Conservation (phyloP, 2,329 filamentous ascomycete species). For the Trichoderma guizhouense region DNA sequence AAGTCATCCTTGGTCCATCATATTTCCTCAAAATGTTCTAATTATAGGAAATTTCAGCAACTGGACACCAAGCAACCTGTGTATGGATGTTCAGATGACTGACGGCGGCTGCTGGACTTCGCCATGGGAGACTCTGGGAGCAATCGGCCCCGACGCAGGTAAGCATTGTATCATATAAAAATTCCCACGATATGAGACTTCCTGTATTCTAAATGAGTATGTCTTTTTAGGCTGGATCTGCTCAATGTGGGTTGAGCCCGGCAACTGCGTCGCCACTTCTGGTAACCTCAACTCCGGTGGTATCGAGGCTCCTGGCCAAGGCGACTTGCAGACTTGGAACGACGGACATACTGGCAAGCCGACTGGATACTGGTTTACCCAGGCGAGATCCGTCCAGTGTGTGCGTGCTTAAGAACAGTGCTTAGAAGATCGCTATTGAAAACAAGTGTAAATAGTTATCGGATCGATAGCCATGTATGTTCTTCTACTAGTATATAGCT, state of each 20-base stretch:
- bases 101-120: background rate
- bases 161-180: background rate
- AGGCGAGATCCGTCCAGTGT: background rate
- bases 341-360: background rate
- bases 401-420: background rate
- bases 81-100: background rate
- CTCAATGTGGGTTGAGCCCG: constrained; percentile 5
- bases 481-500: background rate
- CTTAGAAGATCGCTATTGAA: background rate
- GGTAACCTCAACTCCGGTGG: constrained; percentile 3
- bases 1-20: background rate
- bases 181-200: background rate
- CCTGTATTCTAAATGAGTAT: background rate
- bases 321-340: background rate
- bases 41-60: background rate
- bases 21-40: background rate
- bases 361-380: background rate
- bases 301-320: background rate
- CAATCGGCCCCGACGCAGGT: background rate
- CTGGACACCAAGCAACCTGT: background rate
- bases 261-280: background rate
- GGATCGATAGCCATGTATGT: background rate
- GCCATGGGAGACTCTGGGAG: background rate
- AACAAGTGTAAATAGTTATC: background rate
- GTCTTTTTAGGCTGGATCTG: background rate